These are phyloP conservation scores for Sclerotinia spermophila DNA, from an alignment of 2,329 filamentous ascomycete genomes.

Conservation along the genomic window DNA sequence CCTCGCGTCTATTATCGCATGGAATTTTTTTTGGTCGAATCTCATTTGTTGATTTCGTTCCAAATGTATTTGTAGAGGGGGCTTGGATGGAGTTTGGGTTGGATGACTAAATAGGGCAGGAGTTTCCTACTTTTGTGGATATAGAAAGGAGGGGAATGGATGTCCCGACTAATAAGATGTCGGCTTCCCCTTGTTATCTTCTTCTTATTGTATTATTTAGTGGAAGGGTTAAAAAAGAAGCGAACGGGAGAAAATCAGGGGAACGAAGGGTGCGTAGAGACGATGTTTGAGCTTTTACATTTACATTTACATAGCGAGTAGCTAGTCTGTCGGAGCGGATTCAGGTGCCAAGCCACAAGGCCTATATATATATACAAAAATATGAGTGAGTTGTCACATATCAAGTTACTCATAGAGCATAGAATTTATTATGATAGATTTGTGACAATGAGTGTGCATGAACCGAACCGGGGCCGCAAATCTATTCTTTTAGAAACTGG, in stretches of 20 bases:
- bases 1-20: neutral
- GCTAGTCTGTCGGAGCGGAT: neutral
- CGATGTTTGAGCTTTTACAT: neutral
- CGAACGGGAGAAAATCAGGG: neutral
- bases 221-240: neutral
- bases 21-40: neutral
- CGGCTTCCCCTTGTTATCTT: neutral
- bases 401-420: too few relatives aligned
- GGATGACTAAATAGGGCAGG: neutral
- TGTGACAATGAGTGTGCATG: neutral
- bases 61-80: neutral
- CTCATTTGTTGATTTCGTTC: neutral
- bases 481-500: neutral
- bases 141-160: neutral
- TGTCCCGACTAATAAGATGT: neutral
- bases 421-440: neutral
- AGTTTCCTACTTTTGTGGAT: neutral
- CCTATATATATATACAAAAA: neutral
- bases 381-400: neutral
- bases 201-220: constrained; percentile 3
- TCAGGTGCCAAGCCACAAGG: neutral
- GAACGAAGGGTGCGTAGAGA: neutral
- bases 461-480: neutral
- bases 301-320: neutral
- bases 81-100: constrained; percentile 6